Evolutionary conservation across 140 eudicot species (phyloP).

Genomic region (Senecio squalidus): DNA sequence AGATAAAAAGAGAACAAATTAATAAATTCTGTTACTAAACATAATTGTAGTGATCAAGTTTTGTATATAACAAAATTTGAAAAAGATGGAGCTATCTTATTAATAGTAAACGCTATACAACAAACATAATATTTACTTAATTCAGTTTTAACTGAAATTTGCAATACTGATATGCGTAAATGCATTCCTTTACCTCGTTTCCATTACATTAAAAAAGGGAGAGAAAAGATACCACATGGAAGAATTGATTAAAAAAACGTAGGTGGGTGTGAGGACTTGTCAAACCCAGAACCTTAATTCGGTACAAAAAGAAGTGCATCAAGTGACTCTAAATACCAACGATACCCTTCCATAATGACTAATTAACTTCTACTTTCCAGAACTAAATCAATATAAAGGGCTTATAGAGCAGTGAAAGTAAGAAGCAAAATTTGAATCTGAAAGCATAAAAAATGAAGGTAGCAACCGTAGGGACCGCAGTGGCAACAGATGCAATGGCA

Average conservation of each 20-base stretch:
- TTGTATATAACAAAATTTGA: not conserved
- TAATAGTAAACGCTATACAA: not conserved
- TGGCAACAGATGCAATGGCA: constrained; percentile 63
- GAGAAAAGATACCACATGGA: not conserved
- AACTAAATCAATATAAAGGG: not conserved
- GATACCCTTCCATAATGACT: not conserved
- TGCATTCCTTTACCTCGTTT: not conserved
- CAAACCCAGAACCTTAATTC: too few relatives aligned
- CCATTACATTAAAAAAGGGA: not conserved
- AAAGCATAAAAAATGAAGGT: not conserved
- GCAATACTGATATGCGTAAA: not conserved
- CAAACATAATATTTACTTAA: not conserved
- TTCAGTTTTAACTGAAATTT: not conserved
- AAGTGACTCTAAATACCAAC: not conserved
- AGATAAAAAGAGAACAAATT: not conserved
- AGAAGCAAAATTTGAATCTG: not conserved
- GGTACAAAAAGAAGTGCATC: not conserved
- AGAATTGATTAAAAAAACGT: too few relatives aligned
- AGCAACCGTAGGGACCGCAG: constrained; percentile 68
- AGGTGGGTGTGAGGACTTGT: too few relatives aligned
- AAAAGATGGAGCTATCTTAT: not conserved
- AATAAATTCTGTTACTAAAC: too few relatives aligned
- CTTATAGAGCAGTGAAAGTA: too few relatives aligned
- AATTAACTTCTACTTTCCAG: not conserved
- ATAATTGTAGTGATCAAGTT: not conserved